Percentiles rank a stretch among this genome's conserved stretches.
These are phyloP conservation scores for Trichoderma gracile DNA, from an alignment of 2,329 filamentous ascomycete genomes.

Conservation along the genomic window DNA sequence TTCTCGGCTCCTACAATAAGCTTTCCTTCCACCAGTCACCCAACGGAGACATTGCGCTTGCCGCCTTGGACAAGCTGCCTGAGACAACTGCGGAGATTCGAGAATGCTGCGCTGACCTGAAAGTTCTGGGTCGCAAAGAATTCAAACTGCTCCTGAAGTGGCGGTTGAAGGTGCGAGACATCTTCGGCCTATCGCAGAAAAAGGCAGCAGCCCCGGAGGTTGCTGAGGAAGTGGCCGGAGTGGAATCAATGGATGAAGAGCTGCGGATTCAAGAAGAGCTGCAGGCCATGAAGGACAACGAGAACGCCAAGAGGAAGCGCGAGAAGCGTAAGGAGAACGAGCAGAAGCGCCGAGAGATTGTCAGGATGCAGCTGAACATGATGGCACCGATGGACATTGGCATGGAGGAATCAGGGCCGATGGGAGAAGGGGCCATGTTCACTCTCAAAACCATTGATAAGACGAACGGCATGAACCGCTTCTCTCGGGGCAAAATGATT, in stretches of 20 bases:
- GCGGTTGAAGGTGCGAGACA: slow-evolving; percentile 85
- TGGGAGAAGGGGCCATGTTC: slow-evolving; percentile 83
- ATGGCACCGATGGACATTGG: slow-evolving; percentile 93
- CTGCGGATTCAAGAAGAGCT: slow-evolving; percentile 86
- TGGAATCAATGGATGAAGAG: slow-evolving; percentile 93
- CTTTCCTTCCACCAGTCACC: slow-evolving; percentile 78
- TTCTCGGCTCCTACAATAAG: slow-evolving; percentile 82
- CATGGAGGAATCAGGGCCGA: slow-evolving; percentile 78
- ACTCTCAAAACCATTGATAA: slow-evolving; percentile 79
- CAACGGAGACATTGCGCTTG: slow-evolving; percentile 81
- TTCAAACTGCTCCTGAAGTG: slow-evolving; percentile 89
- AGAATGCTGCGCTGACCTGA: slow-evolving; percentile 77
- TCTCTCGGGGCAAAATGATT: slow-evolving; percentile 73
- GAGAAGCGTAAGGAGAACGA: slow-evolving; percentile 88
- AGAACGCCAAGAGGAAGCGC: slow-evolving; percentile 74
- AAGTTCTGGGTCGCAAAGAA: slow-evolving; percentile 88
- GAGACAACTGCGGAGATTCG: slow-evolving; percentile 85
- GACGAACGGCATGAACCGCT: slow-evolving; percentile 64
- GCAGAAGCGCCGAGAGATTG: slow-evolving; percentile 87
- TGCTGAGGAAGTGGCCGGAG: slow-evolving; percentile 71
- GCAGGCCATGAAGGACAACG: slow-evolving; percentile 77
- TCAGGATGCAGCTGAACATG: slow-evolving; percentile 98
- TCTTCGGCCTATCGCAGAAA: slow-evolving; percentile 83
- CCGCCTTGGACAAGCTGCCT: slow-evolving; percentile 79
- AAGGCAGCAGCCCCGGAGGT: slow-evolving; percentile 53